These are phyloP conservation scores for Apiotrichum domesticum DNA, from an alignment of 1,284 basidiomycete genomes.

Conservation along the genomic window DNA sequence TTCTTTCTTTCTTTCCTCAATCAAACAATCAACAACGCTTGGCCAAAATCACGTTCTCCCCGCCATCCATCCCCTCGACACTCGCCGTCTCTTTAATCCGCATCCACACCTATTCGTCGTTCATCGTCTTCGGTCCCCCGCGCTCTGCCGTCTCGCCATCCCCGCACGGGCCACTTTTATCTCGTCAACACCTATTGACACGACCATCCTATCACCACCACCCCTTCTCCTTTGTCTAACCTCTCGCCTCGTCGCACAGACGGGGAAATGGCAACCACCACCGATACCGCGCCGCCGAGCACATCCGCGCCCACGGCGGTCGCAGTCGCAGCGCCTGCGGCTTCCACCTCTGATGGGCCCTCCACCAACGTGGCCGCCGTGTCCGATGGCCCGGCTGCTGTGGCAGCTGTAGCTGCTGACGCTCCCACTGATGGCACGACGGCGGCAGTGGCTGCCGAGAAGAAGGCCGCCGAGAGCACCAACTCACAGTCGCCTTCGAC, in stretches of 20 bases:
- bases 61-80: background rate
- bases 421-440: background rate
- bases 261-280: conserved; percentile 16
- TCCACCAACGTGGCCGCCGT: background rate
- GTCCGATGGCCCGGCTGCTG: background rate
- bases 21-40: background rate
- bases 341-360: background rate
- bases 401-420: background rate
- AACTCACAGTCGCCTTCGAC: background rate
- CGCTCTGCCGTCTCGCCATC: background rate
- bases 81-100: background rate
- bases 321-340: background rate
- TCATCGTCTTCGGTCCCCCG: background rate
- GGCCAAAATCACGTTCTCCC: too few species aligned
- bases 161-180: background rate
- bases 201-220: background rate
- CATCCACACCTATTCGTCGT: background rate
- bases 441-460: background rate
- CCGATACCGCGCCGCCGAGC: conserved; percentile 9
- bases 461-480: background rate
- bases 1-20: background rate
- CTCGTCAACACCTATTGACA: background rate
- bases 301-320: background rate
- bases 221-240: background rate
- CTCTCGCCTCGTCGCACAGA: conserved; percentile 8